These are phyloP conservation scores for Galeopsis tetrahit DNA, from an alignment of 257 asterid genomes.

Conservation along the genomic window DNA sequence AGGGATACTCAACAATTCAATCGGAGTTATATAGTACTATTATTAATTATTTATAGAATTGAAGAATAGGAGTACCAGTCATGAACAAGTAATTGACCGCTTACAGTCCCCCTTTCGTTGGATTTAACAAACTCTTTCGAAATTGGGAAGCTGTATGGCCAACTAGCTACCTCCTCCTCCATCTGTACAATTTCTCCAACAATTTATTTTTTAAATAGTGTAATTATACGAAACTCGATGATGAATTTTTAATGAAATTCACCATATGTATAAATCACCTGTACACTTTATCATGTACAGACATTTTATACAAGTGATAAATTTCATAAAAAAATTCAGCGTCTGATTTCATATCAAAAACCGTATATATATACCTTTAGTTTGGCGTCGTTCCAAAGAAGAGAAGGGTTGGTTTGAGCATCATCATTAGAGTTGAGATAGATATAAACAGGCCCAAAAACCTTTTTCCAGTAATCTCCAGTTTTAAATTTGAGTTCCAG, in stretches of 20 bases:
- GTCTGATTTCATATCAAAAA: too few relatives aligned
- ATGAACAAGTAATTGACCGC: slow-evolving; percentile 57
- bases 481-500: slow-evolving; percentile 41
- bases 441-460: slow-evolving; percentile 64
- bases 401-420: slow-evolving; percentile 41
- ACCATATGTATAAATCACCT: too few relatives aligned
- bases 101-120: slow-evolving; percentile 52
- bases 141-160: slow-evolving; percentile 67
- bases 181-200: slow-evolving; percentile 40
- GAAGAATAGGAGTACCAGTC: slow-evolving; percentile 39
- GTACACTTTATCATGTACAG: too few relatives aligned
- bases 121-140: slow-evolving; percentile 53
- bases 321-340: too few relatives aligned
- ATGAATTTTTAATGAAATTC: too few relatives aligned
- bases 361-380: slow-evolving; percentile 39
- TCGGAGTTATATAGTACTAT: too few relatives aligned
- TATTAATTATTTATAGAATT: too few relatives aligned
- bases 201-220: too few relatives aligned
- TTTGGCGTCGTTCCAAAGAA: slow-evolving; percentile 78
- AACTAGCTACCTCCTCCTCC: slow-evolving; percentile 49
- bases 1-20: too few relatives aligned
- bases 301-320: too few relatives aligned
- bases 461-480: slow-evolving; percentile 76
- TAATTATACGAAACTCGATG: too few relatives aligned
- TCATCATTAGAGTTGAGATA: slow-evolving; percentile 57